Evolutionary conservation across 2,329 filamentous ascomycete species (phyloP).

Genomic region (Sporothrix phasma): DNA sequence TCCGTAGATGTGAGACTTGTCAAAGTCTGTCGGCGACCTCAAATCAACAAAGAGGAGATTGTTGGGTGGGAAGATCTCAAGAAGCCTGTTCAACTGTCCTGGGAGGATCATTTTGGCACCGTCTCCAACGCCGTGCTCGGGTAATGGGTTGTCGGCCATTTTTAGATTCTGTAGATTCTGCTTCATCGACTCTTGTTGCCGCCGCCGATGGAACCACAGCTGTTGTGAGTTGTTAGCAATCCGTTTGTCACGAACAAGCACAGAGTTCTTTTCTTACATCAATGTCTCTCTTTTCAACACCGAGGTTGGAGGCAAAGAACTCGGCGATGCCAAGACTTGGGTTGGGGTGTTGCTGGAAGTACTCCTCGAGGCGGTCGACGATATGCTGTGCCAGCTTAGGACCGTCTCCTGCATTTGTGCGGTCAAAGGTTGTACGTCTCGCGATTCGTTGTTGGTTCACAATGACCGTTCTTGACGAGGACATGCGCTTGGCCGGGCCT

Average conservation of each 20-base stretch:
- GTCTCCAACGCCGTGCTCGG: conserved; percentile 18
- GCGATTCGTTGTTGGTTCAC: conserved; percentile 36
- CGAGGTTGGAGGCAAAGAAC: conserved; percentile 44
- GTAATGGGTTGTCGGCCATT: conserved; percentile 28
- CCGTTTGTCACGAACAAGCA: background rate
- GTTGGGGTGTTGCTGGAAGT: conserved; percentile 38
- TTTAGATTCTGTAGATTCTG: conserved; percentile 36
- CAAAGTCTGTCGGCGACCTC: conserved; percentile 36
- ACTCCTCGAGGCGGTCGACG: conserved; percentile 42
- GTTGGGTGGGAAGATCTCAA: conserved; percentile 39
- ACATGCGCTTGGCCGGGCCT: background rate
- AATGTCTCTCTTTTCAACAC: conserved; percentile 41
- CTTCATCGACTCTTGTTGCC: conserved; percentile 38
- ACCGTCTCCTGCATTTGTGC: conserved; percentile 30
- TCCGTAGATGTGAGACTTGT: conserved; percentile 41
- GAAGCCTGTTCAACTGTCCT: conserved; percentile 39
- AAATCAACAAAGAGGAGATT: conserved; percentile 42
- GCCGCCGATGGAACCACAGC: conserved; percentile 44
- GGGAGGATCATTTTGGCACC: conserved; percentile 40
- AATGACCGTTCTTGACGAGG: conserved; percentile 28
- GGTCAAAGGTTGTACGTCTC: conserved; percentile 30
- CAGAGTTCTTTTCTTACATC: conserved; percentile 22
- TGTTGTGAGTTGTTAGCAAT: background rate
- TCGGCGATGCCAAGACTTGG: conserved; percentile 42
- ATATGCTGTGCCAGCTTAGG: conserved; percentile 40